phyloP scores from a whole-genome alignment of 1,139 yeast species.

The Komagataea norvegica region DNA sequence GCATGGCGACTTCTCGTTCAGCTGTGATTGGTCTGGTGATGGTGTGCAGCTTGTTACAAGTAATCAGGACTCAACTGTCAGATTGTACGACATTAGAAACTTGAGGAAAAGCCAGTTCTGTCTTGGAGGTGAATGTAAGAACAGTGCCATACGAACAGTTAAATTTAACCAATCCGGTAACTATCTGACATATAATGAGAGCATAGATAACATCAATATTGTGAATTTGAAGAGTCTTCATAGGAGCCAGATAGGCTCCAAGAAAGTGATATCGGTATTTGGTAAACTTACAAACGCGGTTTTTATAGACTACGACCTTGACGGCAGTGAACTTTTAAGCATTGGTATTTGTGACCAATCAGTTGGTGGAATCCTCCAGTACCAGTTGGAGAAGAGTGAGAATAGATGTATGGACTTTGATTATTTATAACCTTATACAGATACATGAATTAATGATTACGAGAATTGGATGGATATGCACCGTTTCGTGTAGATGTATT shows the following conservation, averaged over 20 bases:
- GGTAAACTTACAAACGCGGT: slow-evolving; percentile 58
- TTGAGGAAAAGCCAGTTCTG: slow-evolving; percentile 38
- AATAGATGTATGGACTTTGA: slow-evolving; percentile 40
- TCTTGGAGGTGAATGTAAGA: slow-evolving; percentile 31
- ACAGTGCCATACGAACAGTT: slow-evolving; percentile 47
- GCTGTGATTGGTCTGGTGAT: slow-evolving; percentile 53
- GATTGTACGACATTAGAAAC: slow-evolving; percentile 32
- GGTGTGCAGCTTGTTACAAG: slow-evolving; percentile 49
- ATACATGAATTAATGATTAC: neutral
- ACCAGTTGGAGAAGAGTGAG: slow-evolving; percentile 35
- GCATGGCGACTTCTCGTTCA: slow-evolving; percentile 53
- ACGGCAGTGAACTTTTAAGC: slow-evolving; percentile 44
- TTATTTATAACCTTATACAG: slow-evolving; percentile 23
- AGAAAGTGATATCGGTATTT: slow-evolving; percentile 49
- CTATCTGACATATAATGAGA: slow-evolving; percentile 53
- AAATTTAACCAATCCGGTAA: slow-evolving; percentile 45
- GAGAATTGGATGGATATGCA: no score
- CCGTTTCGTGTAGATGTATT: no score
- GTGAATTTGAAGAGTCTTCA: slow-evolving; percentile 37
- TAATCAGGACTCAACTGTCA: slow-evolving; percentile 56
- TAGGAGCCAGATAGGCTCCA: slow-evolving; percentile 17
- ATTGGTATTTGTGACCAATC: slow-evolving; percentile 54
- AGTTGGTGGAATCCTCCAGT: slow-evolving; percentile 54
- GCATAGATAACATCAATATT: slow-evolving; percentile 55
- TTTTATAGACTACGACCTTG: slow-evolving; percentile 43